Evolutionary conservation across 164 flowering plant species (phyloP), one percentile per base, ranked within the genome.

Genomic region (Taxillus chinensis): DNA sequence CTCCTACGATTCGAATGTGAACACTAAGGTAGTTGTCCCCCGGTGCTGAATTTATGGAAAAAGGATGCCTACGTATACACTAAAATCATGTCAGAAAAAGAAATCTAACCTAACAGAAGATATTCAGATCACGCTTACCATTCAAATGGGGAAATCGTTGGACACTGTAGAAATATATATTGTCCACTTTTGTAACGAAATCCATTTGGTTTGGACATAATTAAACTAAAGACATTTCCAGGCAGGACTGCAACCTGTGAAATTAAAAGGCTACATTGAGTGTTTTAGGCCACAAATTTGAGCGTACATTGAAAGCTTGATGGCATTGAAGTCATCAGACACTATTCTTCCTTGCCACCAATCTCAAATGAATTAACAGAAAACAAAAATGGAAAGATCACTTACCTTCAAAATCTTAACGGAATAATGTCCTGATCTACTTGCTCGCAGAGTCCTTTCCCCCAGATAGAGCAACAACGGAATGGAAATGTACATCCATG

Each of bases 151-250:
- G 98, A 93, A 69, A 93, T 88, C 46, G 65, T n/a, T 45, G 92
- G 92, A 71, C 99, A 93, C 41, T 86, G 83, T 13, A 93, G 77
- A 67, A 86, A 93, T 55, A 93, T 76, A 68, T 93, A 93, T 62
- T 93, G 99, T 52, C 99, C 99, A 61, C 99, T 93, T 68, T 71
- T 90, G 69, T 90, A 90, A 70, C 77, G 88, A 64, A 93, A 87
- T 59, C 96, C 90, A 16, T 72, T 74, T 40, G 97, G 99, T 77
- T 86, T 90, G 39, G 92, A 79, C 91, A 89, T 81, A 59, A 79
- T 62, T 63, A 93, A 67, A 82, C 84, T 83, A 64, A 93, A 77
- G n/a, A 90, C 99, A 55, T 73, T 79, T 62, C 99, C 99, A 59
- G 97, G 99, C 57, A 90, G 78, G 57, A 84, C 83, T 41, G 90